phyloP scores from a whole-genome alignment of 192 early-diverging fungal genomes.

The Coemansia sp. region DNA sequence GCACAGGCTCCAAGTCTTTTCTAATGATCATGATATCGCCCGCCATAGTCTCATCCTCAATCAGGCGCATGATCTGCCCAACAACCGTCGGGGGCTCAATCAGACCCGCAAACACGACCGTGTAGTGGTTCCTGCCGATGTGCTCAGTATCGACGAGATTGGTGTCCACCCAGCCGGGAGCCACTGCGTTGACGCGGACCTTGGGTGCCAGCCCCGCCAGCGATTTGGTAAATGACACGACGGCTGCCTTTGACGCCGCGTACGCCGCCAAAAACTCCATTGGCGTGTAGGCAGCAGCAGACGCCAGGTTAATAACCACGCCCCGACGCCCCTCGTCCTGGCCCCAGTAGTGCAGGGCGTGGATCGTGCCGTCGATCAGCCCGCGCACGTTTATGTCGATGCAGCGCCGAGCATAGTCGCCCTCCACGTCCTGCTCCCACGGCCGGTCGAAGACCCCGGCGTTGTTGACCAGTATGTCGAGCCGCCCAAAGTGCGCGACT shows the following conservation, averaged over 20 bases:
- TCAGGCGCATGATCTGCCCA: constrained; percentile 55
- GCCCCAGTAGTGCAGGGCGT: constrained; percentile 61
- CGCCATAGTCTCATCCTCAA: constrained; percentile 50
- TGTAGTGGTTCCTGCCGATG: constrained; percentile 30
- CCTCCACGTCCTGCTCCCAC: constrained; percentile 36
- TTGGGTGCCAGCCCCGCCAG: constrained; percentile 40
- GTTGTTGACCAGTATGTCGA: constrained; percentile 62
- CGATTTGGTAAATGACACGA: constrained; percentile 55
- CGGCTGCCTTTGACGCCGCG: constrained; percentile 71
- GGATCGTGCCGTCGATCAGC: constrained; percentile 66
- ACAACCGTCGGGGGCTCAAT: constrained; percentile 41
- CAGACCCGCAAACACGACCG: constrained; percentile 14
- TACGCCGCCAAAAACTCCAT: constrained; percentile 59
- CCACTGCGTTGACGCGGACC: constrained; percentile 63
- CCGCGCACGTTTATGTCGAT: constrained; percentile 68
- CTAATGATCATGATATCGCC: constrained; percentile 46
- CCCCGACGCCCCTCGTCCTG: constrained; percentile 47
- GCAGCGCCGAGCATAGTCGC: constrained; percentile 54
- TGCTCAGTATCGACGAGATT: constrained; percentile 42
- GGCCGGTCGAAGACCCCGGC: constrained; percentile 54
- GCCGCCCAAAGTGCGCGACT: constrained; percentile 53
- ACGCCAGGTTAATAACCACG: constrained; percentile 70
- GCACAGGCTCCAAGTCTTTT: background rate
- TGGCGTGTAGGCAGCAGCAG: constrained; percentile 58
- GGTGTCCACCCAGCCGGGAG: constrained; percentile 56